phyloP scores from a whole-genome alignment of 2,329 filamentous ascomycete genomes.

The Neonectria punicea region DNA sequence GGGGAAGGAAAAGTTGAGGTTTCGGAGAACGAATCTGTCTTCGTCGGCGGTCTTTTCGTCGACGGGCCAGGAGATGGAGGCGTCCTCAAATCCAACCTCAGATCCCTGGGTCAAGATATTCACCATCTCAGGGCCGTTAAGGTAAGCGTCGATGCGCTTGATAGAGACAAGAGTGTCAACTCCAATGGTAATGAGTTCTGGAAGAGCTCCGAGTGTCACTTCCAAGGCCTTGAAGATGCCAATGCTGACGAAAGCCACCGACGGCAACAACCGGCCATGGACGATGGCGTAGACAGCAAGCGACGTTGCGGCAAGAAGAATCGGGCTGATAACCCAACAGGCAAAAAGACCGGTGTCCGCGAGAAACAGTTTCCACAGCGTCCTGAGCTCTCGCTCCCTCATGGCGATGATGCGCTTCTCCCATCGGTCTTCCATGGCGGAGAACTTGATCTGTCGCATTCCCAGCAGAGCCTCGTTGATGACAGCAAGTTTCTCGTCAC shows the following conservation, averaged over 20 bases:
- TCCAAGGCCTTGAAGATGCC: constrained; percentile 81
- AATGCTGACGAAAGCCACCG: constrained; percentile 82
- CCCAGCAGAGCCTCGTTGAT: constrained; percentile 82
- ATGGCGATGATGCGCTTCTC: constrained; percentile 71
- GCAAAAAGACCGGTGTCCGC: constrained; percentile 71
- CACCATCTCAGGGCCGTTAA: constrained; percentile 72
- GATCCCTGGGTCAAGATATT: constrained; percentile 64
- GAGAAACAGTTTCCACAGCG: constrained; percentile 73
- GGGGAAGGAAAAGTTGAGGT: constrained; percentile 75
- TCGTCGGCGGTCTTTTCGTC: constrained; percentile 67
- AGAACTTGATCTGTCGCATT: constrained; percentile 88
- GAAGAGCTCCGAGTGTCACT: constrained; percentile 74
- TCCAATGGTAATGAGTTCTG: constrained; percentile 76
- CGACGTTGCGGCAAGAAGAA: constrained; percentile 77
- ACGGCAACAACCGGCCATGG: constrained; percentile 72
- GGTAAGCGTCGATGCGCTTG: constrained; percentile 76
- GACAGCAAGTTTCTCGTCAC: constrained; percentile 79
- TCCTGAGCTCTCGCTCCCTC: constrained; percentile 74
- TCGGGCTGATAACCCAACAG: constrained; percentile 79
- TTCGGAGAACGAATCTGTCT: constrained; percentile 71
- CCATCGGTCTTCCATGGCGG: constrained; percentile 80
- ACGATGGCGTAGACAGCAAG: constrained; percentile 74
- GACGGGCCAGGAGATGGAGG: constrained; percentile 79
- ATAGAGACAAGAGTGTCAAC: constrained; percentile 80
- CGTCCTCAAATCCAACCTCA: constrained; percentile 72